Base-by-base conservation (phyloP, 805 yeast genomes). In the Teunomyces panamensis region DNA sequence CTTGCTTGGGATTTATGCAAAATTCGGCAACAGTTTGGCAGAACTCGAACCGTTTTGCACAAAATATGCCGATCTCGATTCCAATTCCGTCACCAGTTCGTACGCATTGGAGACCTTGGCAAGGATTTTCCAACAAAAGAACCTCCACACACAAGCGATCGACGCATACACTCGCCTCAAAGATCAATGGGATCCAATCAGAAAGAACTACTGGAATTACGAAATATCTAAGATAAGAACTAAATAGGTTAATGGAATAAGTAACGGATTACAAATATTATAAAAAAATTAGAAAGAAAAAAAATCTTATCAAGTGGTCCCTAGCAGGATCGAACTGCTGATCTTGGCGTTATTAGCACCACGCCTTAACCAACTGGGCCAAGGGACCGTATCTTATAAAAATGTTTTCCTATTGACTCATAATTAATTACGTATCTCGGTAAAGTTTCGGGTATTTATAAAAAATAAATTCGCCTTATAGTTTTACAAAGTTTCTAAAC, bases 241-340 rank as follows among this genome's bases (percentile, higher is more conserved):
- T 26, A 24, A 26, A 11, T 33, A 33, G 16, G 8, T 33, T 20
- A 20, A 20, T 5, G 6, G 24, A 33, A 33, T 33, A n/a, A 33
- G 2, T 32, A 7, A 32, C n/a, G 16, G 17, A 32, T 36, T 17
- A 20, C 11, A 5, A 20, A 10, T 16, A 17, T 10, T 17, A 16
- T 35, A 5, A 16, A 35, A 1, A 20, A 3, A 11, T 6, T 24
- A 10, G 20, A 11, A 20, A 36, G 11, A 20, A 36, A 36, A 44
- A 65, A 59, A 39, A 56, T 17, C 4, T 17, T 20, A 1, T 20
- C 24, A 20, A 68, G 60, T 83, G 88, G 81, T 83, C 86, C 86
- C 86, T 82, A 81, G 86, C 88, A 80, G 88, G 88, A 81, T 83
- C 88, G 88, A 83, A 83, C 88, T 80, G 88, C 86, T 81, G 88